Conservation (phyloP, 2,329 filamentous ascomycete species). For the Penicillium sp. region DNA sequence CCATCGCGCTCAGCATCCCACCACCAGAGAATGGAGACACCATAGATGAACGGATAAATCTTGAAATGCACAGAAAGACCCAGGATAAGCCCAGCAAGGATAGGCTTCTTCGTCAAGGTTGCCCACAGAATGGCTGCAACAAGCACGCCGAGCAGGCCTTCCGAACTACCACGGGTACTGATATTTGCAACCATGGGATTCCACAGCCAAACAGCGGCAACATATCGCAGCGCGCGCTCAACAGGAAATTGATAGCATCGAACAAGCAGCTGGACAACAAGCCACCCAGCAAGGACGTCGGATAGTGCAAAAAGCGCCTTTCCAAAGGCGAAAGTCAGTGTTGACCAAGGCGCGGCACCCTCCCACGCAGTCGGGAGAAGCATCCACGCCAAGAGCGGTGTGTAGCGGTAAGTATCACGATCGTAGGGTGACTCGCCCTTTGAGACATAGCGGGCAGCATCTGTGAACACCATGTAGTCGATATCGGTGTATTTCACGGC, state of each 20-base stretch:
- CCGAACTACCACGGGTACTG: constrained; percentile 89
- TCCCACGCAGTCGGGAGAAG: constrained; percentile 72
- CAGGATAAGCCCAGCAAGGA: constrained; percentile 69
- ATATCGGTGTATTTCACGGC: constrained; percentile 98
- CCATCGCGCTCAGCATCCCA: constrained; percentile 32
- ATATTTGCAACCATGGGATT: constrained; percentile 99
- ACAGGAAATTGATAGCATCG: constrained; percentile 48
- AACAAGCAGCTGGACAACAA: constrained; percentile 61
- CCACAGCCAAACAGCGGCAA: constrained; percentile 81
- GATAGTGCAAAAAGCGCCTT: constrained; percentile 82
- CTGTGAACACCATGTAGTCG: constrained; percentile 97
- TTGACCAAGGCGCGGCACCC: constrained; percentile 22
- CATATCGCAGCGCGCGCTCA: constrained; percentile 64
- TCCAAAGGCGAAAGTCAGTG: constrained; percentile 65
- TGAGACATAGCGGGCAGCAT: constrained; percentile 76
- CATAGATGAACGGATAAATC: constrained; percentile 98
- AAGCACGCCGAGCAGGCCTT: constrained; percentile 82
- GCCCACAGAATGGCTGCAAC: constrained; percentile 83
- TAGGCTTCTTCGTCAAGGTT: constrained; percentile 60
- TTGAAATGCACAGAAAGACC: constrained; percentile 93
- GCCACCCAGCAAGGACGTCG: constrained; percentile 80
- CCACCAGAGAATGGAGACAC: constrained; percentile 54
- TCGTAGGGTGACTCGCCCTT: constrained; percentile 73
- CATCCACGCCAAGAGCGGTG: constrained; percentile 87
- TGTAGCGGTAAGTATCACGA: constrained; percentile 95